Base-by-base conservation (phyloP, 2,329 filamentous ascomycete genomes). In the Ambrosiella cleistominuta region DNA sequence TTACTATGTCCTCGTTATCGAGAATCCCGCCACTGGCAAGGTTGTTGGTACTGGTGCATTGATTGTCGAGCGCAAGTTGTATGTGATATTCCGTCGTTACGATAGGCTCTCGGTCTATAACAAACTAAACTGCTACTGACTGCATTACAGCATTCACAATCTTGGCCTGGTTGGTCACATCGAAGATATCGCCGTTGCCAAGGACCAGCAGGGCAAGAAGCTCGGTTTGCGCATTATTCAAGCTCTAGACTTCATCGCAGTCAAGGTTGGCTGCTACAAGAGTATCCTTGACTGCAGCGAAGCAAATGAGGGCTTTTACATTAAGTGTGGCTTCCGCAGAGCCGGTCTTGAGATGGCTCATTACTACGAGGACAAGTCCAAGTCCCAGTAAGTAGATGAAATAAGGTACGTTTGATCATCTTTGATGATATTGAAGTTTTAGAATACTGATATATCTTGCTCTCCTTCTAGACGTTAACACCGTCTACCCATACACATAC, bases 191-290 rank as follows among this genome's bases (percentile, higher is more conserved):
- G 90, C 91, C 15, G 90, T 98, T 42, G 83, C 87, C 63, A 89
- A 90, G 72, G 87, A 94, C 66, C 89, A 97, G 73, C 93, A 97
- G 72, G 93, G 93, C 64, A 96, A 97, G 80, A 96, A 95, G 74
- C 77, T 97, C 49, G 93, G 93, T 3, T 74, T 96, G 67, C 80
- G 88, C 64, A 85, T 97, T 64, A 97, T 97, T 66, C 88, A 97
- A 73, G 89, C 91, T 7, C 78, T 98, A 67, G 90, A 97, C 71
- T 85, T 78, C 68, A 83, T 97, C 61, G 89, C 90, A 58, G 82
- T 88, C 68, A 80, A 88, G 68, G 83, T 93, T 60, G 93, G 91
- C 58, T 97, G 91, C 72, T 97, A 97, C 73, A 97, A 93, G 84
- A 89, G 83, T 63, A 97, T 98, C 64, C 79, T 97, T 63, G 91